phyloP scores from a whole-genome alignment of 2,329 filamentous ascomycete species.

The Dactylellina sp. region DNA sequence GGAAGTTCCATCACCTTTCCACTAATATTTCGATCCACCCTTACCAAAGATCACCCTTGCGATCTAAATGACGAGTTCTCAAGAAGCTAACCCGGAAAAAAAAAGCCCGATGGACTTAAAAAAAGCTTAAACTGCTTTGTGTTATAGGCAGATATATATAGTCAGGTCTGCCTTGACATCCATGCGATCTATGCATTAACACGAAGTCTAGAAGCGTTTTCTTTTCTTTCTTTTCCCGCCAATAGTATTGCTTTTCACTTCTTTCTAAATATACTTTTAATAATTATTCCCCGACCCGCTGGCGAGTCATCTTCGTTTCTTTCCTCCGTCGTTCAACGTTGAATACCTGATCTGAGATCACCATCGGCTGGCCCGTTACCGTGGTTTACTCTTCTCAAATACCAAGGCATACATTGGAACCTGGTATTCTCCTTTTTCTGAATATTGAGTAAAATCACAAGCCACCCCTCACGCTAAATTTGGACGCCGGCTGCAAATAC shows the following conservation, averaged over 20 bases:
- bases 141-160: constrained; percentile 1
- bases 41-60: not conserved
- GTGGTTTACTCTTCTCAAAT: not conserved
- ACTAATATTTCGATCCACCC: not conserved
- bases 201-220: not conserved
- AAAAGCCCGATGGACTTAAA: no score
- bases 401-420: not conserved
- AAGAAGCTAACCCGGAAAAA: not conserved
- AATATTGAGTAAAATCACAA: not conserved
- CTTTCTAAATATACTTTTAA: constrained; percentile 3
- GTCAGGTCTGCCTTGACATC: not conserved
- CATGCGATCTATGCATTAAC: not conserved
- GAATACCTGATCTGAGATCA: constrained; percentile 1
- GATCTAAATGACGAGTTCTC: constrained; percentile 2
- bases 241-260: not conserved
- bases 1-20: not conserved
- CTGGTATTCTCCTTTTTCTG: not conserved
- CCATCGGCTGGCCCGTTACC: not conserved
- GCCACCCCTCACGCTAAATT: not conserved
- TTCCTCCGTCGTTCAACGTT: constrained; percentile 9
- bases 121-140: not conserved
- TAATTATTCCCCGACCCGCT: constrained; percentile 2
- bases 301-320: constrained; percentile 5
- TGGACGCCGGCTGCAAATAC: not conserved
- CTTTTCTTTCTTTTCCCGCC: not conserved